Evolutionary conservation across 2,329 filamentous ascomycete genomes (phyloP), one percentile per base, ranked within the genome.

Genomic region (Hawksworthiomyces lignivorus): DNA sequence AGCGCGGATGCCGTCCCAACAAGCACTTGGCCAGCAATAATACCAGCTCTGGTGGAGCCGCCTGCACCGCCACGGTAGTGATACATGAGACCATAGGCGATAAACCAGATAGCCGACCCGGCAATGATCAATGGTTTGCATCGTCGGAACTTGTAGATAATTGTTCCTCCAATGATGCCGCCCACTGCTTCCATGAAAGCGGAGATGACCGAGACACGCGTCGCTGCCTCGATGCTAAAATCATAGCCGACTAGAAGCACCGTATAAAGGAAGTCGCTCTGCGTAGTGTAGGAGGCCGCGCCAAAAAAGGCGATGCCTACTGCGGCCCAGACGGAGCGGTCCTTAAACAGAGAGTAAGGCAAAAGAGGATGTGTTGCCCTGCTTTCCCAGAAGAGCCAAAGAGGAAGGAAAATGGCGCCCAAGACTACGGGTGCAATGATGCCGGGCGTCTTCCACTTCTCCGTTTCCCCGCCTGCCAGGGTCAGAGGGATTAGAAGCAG

Each of bases 1-100:
- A 83, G 64, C 37, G 79, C 79, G 31, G 77, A 77, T 1, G 75
- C 76, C 39, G 82, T 65, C 50, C 79, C 79, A 1, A 83, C 66
- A 5, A 82, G 60, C 7, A 82, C 63, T 55, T 83, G 75, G 2
- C 72, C 77, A 14, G 72, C 78, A 44, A 83, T 75, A 42, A 83
- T 65, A 21, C 79, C 79, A 2, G 69, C 65, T 43, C 74, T 63
- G 46, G 61, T 65, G 9, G 64, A 56, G 0, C 51, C 43, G 15
- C 53, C 58, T 10, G 63, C 52, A 6, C 70, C 68, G 27, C 77
- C 77, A n/a, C 79, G 75, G 63, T 67, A 83, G 50, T 68, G 66
- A 52, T 82, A 81, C 15, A 83, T 63, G 1, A 83, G 65, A 9
- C 78, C 79, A 48, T 81, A 82, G 1, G 78, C 77, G n/a, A 79